Evolutionary conservation across 164 flowering plant genomes (phyloP).

Genomic region (Santalum album): DNA sequence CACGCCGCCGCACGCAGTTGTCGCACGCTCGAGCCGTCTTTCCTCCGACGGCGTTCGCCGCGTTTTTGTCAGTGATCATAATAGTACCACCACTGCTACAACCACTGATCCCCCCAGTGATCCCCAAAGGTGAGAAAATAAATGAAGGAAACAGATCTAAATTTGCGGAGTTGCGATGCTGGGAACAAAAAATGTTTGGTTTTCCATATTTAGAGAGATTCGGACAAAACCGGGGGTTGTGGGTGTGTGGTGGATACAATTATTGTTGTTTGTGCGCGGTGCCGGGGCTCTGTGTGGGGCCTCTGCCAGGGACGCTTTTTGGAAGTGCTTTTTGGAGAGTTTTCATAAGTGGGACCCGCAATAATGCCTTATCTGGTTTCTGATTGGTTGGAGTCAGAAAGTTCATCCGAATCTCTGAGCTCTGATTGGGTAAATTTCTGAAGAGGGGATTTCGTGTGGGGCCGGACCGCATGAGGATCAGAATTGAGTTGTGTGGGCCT

Average conservation of each 20-base stretch:
- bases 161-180: no score
- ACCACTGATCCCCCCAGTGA: conserved; percentile 1
- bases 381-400: conserved; percentile 37
- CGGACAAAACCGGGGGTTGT: no score
- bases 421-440: conserved; percentile 36
- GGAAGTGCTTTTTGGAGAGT: conserved; percentile 22
- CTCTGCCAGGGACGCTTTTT: neutral
- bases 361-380: conserved; percentile 49
- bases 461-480: neutral
- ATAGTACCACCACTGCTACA: neutral
- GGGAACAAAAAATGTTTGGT: conserved; percentile 2
- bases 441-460: conserved; percentile 40
- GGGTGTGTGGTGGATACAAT: conserved; percentile 9
- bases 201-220: conserved; percentile 7
- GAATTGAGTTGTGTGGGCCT: no score
- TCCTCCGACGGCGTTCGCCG: conserved; percentile 62
- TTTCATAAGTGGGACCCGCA: conserved; percentile 28
- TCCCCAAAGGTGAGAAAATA: no score
- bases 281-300: no score
- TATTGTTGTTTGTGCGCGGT: neutral
- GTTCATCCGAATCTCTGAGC: conserved; percentile 26
- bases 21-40: conserved; percentile 82
- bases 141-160: no score
- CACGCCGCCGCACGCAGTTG: conserved; percentile 53
- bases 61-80: conserved; percentile 32